A percentile compares a stretch with the other conserved stretches of the same genome.
Conservation (phyloP, 2,329 filamentous ascomycete genomes). For the Ascochyta koolunga region DNA sequence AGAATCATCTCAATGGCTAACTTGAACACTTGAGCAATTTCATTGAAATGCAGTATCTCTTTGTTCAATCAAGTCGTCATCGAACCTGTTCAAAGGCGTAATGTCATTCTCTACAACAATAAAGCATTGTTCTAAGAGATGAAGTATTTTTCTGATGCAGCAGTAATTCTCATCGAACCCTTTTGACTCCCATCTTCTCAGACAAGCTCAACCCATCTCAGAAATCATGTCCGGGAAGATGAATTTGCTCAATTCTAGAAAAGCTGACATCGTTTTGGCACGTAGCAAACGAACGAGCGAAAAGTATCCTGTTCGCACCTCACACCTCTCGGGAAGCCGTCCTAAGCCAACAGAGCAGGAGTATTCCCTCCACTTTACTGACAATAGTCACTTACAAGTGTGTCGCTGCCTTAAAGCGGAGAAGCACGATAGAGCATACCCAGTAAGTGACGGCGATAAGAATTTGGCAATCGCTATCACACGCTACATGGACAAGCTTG, state of each 20-base stretch:
- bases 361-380: not conserved
- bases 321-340: not conserved
- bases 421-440: not conserved
- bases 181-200: too few species aligned
- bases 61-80: too few species aligned
- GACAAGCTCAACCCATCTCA: too few species aligned
- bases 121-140: too few species aligned
- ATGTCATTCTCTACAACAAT: too few species aligned
- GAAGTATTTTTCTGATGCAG: too few species aligned
- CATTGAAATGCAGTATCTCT: too few species aligned
- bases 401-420: not conserved
- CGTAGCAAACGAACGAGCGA: slow-evolving; percentile 14
- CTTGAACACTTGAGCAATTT: too few species aligned
- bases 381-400: not conserved
- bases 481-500: slow-evolving; percentile 19
- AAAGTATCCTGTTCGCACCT: not conserved
- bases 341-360: too few species aligned
- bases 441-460: not conserved
- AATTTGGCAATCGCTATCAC: slow-evolving; percentile 9
- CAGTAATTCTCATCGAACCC: too few species aligned
- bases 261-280: slow-evolving; percentile 3
- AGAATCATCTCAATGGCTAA: too few species aligned
- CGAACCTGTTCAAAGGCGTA: too few species aligned
- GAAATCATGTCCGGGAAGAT: not conserved
- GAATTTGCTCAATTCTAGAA: not conserved